phyloP scores from a whole-genome alignment of 169 alveolate genomes.

The Cryptosporidium xiaoi region DNA sequence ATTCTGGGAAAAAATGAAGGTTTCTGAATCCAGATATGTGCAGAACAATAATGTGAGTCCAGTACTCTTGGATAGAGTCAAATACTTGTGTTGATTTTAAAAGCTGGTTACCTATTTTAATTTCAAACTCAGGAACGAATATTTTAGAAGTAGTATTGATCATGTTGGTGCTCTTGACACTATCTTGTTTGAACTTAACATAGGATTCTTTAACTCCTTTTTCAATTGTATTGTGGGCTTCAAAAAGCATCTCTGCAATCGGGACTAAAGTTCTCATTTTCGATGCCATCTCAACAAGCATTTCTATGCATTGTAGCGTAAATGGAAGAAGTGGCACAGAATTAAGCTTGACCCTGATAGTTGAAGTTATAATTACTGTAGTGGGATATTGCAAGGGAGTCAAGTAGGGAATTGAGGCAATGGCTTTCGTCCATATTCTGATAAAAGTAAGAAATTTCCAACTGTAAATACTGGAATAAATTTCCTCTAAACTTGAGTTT shows the following conservation, averaged over 20 bases:
- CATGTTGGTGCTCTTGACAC: background rate
- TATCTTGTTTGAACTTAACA: slow-evolving; percentile 2
- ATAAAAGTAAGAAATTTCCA: slow-evolving; percentile 43
- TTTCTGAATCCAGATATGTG: slow-evolving; percentile 14
- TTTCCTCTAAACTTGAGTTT: slow-evolving; percentile 18
- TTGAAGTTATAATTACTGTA: slow-evolving; percentile 15
- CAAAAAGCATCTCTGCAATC: slow-evolving; percentile 25
- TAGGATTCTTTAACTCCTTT: slow-evolving; percentile 23
- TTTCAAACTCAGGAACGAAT: slow-evolving; percentile 43
- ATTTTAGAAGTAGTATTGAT: slow-evolving; percentile 34
- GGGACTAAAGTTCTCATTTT: slow-evolving; percentile 37
- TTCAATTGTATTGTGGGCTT: slow-evolving; percentile 25
- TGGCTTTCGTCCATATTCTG: slow-evolving; percentile 45
- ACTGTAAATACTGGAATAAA: slow-evolving; percentile 15
- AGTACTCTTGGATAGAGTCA: slow-evolving; percentile 44
- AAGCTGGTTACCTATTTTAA: slow-evolving; percentile 25
- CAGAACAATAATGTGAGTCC: slow-evolving; percentile 15
- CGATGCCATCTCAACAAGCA: slow-evolving; percentile 25
- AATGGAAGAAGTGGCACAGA: slow-evolving; percentile 50
- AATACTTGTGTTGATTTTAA: slow-evolving; percentile 30
- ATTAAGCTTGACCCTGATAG: slow-evolving; percentile 13
- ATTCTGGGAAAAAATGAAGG: slow-evolving; percentile 49
- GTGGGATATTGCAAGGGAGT: slow-evolving; percentile 61
- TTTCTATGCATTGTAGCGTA: slow-evolving; percentile 11
- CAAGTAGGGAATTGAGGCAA: slow-evolving; percentile 20